These are phyloP conservation scores for Alternaria gansuensis DNA, from an alignment of 2,329 filamentous ascomycete species.

Conservation along the genomic window DNA sequence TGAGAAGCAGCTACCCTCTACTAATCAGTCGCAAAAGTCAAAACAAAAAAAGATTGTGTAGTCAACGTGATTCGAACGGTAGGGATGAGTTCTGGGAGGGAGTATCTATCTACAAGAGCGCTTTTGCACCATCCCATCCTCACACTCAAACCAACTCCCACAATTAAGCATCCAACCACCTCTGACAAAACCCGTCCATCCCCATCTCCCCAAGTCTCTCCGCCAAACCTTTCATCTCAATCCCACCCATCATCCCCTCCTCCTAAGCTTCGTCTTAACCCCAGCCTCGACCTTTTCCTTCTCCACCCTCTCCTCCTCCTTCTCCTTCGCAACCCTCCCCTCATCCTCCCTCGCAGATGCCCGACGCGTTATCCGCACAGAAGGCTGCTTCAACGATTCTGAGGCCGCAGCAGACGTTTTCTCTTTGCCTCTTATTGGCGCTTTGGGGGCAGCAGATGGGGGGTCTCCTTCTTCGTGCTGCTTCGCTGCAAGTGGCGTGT, in stretches of 20 bases:
- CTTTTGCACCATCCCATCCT: too few relatives aligned
- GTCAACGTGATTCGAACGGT: too few relatives aligned
- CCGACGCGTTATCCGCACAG: slow-evolving; percentile 1
- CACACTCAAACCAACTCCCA: too few relatives aligned
- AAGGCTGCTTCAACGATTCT: background rate
- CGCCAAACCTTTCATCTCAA: background rate
- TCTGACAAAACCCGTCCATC: too few relatives aligned
- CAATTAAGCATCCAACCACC: too few relatives aligned
- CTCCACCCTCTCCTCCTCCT: background rate
- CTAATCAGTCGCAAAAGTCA: too few relatives aligned
- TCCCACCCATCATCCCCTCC: background rate
- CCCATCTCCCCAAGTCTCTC: too few relatives aligned
- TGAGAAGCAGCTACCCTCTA: too few relatives aligned
- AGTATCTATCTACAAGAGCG: too few relatives aligned
- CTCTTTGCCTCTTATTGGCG: background rate
- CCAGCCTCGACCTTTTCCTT: background rate
- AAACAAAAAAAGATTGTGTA: too few relatives aligned
- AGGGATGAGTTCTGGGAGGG: too few relatives aligned
- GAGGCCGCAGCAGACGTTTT: background rate
- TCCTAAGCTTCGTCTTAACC: background rate
- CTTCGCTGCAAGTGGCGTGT: too few relatives aligned
- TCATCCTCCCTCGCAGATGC: slow-evolving; percentile 1
- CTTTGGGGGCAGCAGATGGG: background rate
- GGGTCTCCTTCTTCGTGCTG: background rate
- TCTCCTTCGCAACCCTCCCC: background rate